phyloP scores from a whole-genome alignment of 345 rosid species.

The thale cress (Arabidopsis thaliana) region TAIR10.1 NC_003076.8:18957001-18957500 shows the following conservation, averaged over 20 bases:
- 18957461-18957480: too few species aligned
- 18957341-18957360: not conserved
- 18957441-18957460: too few species aligned
- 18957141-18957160: conserved; percentile 43
- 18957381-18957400: too few species aligned
- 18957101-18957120: conserved; percentile 31
- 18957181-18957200: conserved; percentile 10
- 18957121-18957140: conserved; percentile 37
- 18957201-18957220: not conserved
- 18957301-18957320: not conserved
- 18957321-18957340: not conserved
- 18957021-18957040: conserved; percentile 21
- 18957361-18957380: too few species aligned
- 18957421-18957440: not conserved
- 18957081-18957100: not conserved
- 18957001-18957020: conserved; percentile 34
- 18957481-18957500: too few species aligned
- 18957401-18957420: not conserved
- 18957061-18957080: conserved; percentile 26
- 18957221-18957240: conserved; percentile 5
- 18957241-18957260: not conserved
- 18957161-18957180: conserved; percentile 40
- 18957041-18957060: conserved; percentile 31
- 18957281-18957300: conserved; percentile 6
- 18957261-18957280: not conserved